Percentiles rank a stretch among this genome's conserved stretches.
Conservation (phyloP, 1,139 yeast genomes). For the Hansenula sp. region DNA sequence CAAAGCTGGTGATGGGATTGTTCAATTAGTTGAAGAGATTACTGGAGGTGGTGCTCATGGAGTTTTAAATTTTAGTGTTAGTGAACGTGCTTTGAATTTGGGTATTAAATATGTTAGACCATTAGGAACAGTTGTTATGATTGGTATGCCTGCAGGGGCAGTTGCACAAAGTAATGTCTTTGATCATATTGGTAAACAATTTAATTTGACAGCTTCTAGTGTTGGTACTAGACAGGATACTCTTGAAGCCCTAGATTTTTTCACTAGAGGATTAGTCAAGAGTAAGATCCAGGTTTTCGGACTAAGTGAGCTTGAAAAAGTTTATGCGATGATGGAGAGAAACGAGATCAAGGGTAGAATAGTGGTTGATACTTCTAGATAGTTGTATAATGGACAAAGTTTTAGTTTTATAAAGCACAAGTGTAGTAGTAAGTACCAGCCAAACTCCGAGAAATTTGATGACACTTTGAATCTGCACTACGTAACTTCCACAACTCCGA, state of each 20-base stretch:
- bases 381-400: no score
- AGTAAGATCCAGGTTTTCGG: slow-evolving; percentile 50
- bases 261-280: slow-evolving; percentile 40
- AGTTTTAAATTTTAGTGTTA: slow-evolving; percentile 55
- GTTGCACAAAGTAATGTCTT: slow-evolving; percentile 36
- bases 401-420: no score
- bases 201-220: slow-evolving; percentile 41
- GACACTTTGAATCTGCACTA: no score
- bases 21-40: slow-evolving; percentile 38
- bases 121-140: slow-evolving; percentile 43
- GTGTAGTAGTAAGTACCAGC: no score
- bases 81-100: slow-evolving; percentile 49
- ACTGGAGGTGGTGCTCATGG: slow-evolving; percentile 61
- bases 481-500: no score
- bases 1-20: slow-evolving; percentile 42
- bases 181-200: slow-evolving; percentile 37
- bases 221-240: slow-evolving; percentile 49
- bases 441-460: no score
- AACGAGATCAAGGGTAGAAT: slow-evolving; percentile 65
- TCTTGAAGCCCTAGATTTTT: slow-evolving; percentile 45
- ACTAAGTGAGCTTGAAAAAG: slow-evolving; percentile 46
- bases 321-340: slow-evolving; percentile 56
- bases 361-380: slow-evolving; percentile 50
- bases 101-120: slow-evolving; percentile 44
- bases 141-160: slow-evolving; percentile 47